A percentile compares a stretch with the other conserved stretches of the same genome.
phyloP scores from a whole-genome alignment of 2,329 filamentous ascomycete genomes.

The Venturia carpophila region DNA sequence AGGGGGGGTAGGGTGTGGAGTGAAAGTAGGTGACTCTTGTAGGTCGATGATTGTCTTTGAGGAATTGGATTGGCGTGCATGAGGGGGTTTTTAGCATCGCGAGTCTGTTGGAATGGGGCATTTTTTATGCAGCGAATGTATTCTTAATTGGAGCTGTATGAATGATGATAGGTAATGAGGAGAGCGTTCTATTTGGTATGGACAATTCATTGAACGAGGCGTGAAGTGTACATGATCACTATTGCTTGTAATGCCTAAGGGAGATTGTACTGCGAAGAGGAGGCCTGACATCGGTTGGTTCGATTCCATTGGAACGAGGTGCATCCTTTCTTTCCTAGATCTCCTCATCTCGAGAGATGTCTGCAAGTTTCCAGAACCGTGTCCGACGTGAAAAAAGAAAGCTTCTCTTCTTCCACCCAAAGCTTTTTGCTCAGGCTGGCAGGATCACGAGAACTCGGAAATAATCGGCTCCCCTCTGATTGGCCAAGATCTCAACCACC shows the following conservation, averaged over 20 bases:
- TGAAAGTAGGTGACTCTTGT: constrained; percentile 10
- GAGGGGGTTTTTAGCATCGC: not conserved
- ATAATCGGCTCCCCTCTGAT: not conserved
- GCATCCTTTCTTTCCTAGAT: too few relatives aligned
- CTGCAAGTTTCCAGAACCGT: too few relatives aligned
- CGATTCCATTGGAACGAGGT: too few relatives aligned
- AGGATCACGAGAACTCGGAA: not conserved
- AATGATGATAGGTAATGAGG: not conserved
- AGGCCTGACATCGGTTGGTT: too few relatives aligned
- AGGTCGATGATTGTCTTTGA: not conserved
- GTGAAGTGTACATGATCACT: too few relatives aligned
- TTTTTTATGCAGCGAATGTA: not conserved
- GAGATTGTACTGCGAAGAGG: too few relatives aligned
- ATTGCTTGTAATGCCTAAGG: too few relatives aligned
- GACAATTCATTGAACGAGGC: not conserved
- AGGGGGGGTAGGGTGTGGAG: constrained; percentile 2
- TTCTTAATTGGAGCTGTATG: not conserved
- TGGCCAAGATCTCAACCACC: not conserved
- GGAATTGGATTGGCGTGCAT: not conserved
- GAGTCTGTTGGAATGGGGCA: not conserved
- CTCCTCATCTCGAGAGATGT: too few relatives aligned
- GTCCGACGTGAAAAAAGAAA: too few relatives aligned
- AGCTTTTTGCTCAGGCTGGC: too few relatives aligned
- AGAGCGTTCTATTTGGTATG: not conserved
- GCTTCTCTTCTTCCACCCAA: too few relatives aligned